These are phyloP conservation scores for Lasiosphaeris hirsuta DNA, from an alignment of 495 filamentous ascomycete species.

Conservation along the genomic window DNA sequence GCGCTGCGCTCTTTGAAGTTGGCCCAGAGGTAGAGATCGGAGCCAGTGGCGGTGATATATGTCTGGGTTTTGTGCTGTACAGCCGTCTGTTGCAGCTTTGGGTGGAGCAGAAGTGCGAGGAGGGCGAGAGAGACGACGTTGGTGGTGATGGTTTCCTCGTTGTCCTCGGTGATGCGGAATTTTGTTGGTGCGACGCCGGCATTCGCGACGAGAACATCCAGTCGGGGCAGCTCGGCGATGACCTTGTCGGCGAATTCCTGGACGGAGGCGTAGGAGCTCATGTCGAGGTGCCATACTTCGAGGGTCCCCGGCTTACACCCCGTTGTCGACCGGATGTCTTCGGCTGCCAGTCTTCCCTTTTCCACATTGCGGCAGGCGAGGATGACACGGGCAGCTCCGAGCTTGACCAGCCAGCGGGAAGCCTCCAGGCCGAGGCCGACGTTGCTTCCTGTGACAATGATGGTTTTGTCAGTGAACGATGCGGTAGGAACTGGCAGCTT, in stretches of 20 bases:
- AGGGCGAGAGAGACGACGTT: slow-evolving; percentile 52
- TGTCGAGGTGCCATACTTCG: slow-evolving; percentile 52
- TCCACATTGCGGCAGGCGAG: slow-evolving; percentile 43
- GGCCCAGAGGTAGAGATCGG: slow-evolving; percentile 8
- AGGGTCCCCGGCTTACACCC: slow-evolving; percentile 42
- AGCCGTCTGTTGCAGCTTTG: slow-evolving; percentile 35
- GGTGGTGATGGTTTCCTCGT: slow-evolving; percentile 48
- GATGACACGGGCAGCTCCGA: slow-evolving; percentile 44
- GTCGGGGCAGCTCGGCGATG: slow-evolving; percentile 25
- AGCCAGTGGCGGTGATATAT: slow-evolving; percentile 30
- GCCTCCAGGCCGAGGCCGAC: slow-evolving; percentile 53
- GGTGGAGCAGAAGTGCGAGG: slow-evolving; percentile 43
- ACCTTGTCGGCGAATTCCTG: slow-evolving; percentile 24
- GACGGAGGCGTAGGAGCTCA: slow-evolving; percentile 32
- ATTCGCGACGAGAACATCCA: slow-evolving; percentile 47
- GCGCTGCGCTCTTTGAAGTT: background rate
- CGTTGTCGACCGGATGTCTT: slow-evolving; percentile 37
- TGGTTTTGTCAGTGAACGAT: slow-evolving; percentile 30
- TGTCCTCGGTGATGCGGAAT: slow-evolving; percentile 28
- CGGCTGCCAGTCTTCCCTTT: slow-evolving; percentile 44
- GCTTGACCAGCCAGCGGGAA: slow-evolving; percentile 40
- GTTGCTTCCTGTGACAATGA: slow-evolving; percentile 55
- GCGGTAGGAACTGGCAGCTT: slow-evolving; percentile 2
- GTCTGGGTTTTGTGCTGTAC: slow-evolving; percentile 17
- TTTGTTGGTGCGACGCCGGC: slow-evolving; percentile 31